A percentile compares a stretch with the other conserved stretches of the same genome.
Evolutionary conservation across 1,284 basidiomycete genomes (phyloP).

Genomic region (Tilletia setariae): DNA sequence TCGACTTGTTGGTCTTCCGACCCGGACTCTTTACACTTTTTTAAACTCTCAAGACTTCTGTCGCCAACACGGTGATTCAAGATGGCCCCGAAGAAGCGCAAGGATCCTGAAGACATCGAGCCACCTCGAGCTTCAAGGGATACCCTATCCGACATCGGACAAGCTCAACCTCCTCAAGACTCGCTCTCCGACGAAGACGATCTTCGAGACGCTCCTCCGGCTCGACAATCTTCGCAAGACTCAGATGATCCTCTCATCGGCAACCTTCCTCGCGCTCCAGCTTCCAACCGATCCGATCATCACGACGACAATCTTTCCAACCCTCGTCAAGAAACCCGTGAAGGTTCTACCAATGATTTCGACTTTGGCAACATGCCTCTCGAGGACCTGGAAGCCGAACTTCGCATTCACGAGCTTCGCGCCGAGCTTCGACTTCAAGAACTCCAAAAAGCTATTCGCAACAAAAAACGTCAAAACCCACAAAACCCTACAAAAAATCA

Average conservation of each 20-base stretch:
- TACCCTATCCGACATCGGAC: background rate
- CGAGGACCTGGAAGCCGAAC: background rate
- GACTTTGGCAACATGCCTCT: background rate
- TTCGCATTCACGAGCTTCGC: background rate
- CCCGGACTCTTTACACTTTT: conserved; percentile 10
- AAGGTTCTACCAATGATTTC: background rate
- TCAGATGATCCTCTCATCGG: background rate
- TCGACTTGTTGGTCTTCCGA: too few relatives aligned
- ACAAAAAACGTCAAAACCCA: conserved; percentile 6
- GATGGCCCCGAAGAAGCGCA: conserved; percentile 10
- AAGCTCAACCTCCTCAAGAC: background rate
- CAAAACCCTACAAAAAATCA: background rate
- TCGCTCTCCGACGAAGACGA: background rate
- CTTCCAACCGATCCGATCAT: background rate
- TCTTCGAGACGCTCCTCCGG: background rate
- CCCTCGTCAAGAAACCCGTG: background rate
- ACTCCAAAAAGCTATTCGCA: background rate
- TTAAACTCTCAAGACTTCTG: conserved; percentile 14
- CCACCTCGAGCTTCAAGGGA: background rate
- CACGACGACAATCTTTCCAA: background rate
- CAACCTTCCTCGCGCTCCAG: background rate
- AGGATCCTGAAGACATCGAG: background rate
- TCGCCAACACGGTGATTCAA: conserved; percentile 3
- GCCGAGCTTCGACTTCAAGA: conserved; percentile 3
- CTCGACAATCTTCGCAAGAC: too few relatives aligned